Conservation (phyloP, 2,329 filamentous ascomycete genomes). For the Pleomassaria siparia region DNA sequence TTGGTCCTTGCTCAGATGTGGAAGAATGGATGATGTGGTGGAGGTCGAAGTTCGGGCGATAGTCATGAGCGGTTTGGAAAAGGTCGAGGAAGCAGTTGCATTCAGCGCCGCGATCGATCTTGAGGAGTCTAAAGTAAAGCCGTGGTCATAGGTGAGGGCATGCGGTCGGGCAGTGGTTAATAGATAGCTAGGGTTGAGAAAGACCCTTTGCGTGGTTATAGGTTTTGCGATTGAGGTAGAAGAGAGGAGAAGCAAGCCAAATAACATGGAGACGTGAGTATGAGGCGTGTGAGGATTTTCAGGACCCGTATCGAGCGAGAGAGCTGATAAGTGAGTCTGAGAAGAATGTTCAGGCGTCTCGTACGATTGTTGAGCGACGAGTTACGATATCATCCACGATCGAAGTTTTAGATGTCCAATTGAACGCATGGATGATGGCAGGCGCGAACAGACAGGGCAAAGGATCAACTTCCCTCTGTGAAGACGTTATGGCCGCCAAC, state of each 20-base stretch:
- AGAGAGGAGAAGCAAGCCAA: background rate
- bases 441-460: too few species aligned
- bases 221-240: background rate
- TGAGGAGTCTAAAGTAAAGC: background rate
- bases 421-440: too few species aligned
- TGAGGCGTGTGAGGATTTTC: background rate
- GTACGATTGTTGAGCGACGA: too few species aligned
- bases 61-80: background rate
- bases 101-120: background rate
- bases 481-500: too few species aligned
- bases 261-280: background rate
- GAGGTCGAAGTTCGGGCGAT: conserved; percentile 3
- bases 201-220: background rate
- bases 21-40: conserved; percentile 5
- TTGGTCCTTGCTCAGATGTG: conserved; percentile 23
- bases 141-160: background rate
- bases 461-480: too few species aligned
- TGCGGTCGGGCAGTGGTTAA: background rate
- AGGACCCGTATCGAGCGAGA: background rate
- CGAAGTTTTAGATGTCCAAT: too few species aligned
- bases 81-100: background rate
- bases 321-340: background rate
- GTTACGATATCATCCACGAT: too few species aligned
- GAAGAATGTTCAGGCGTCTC: background rate
- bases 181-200: background rate